These are phyloP conservation scores for Globisporangium polare DNA, from an alignment of 352 stramenopile species.

Conservation along the genomic window DNA sequence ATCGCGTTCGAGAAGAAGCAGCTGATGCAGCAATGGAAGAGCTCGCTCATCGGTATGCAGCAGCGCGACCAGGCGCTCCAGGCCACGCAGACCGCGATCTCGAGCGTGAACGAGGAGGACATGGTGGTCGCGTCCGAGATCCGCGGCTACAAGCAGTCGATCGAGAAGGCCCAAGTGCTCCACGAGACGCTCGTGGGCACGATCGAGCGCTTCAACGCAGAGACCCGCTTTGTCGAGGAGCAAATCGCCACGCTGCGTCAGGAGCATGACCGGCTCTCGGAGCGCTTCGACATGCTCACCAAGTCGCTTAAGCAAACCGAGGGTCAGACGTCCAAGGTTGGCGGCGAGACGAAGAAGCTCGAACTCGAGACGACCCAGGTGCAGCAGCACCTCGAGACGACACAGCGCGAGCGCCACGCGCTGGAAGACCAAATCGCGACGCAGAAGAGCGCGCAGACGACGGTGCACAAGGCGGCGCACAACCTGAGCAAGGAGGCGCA, in stretches of 20 bases:
- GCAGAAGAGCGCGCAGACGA: conserved; percentile 87
- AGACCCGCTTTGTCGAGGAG: conserved; percentile 73
- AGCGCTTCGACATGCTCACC: conserved; percentile 84
- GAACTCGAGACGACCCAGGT: conserved; percentile 67
- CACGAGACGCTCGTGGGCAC: conserved; percentile 85
- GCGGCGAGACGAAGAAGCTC: conserved; percentile 59
- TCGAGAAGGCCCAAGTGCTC: conserved; percentile 71
- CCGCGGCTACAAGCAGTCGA: conserved; percentile 83
- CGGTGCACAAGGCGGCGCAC: conserved; percentile 87
- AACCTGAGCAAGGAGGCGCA: conserved; percentile 88
- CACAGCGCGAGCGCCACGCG: conserved; percentile 84
- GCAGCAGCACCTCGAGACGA: conserved; percentile 73
- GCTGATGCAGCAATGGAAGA: conserved; percentile 94
- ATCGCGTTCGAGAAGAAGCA: conserved; percentile 95
- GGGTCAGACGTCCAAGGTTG: conserved; percentile 64
- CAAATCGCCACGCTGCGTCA: conserved; percentile 46
- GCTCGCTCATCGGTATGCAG: conserved; percentile 88
- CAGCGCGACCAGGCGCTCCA: conserved; percentile 91
- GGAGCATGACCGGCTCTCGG: conserved; percentile 72
- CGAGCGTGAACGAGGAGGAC: conserved; percentile 76
- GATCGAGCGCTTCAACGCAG: conserved; percentile 82
- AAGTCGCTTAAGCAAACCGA: conserved; percentile 89
- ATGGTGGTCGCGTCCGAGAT: conserved; percentile 83
- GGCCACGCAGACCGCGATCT: conserved; percentile 85
- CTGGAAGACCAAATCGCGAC: conserved; percentile 82